Percentiles rank a stretch among this genome's conserved stretches.
phyloP scores from a whole-genome alignment of 306 rosid species.

The Vicia faba region DNA sequence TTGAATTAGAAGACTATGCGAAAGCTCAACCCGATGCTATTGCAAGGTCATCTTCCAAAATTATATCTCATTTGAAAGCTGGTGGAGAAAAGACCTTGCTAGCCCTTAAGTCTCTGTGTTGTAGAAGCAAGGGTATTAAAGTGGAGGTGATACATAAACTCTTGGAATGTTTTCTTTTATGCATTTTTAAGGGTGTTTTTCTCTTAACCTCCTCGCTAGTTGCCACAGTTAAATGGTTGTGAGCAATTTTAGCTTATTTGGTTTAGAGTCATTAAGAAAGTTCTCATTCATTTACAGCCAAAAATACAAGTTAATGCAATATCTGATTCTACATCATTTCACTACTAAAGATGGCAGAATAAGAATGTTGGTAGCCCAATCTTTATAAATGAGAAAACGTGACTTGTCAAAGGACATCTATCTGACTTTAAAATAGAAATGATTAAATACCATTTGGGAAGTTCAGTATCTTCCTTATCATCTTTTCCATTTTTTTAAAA shows the following conservation, averaged over 20 bases:
- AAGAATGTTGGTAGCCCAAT: conserved; percentile 13
- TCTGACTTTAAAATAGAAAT: conserved; percentile 22
- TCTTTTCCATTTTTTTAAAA: background rate
- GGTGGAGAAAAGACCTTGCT: conserved; percentile 83
- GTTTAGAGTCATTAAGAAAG: conserved; percentile 22
- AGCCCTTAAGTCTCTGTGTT: conserved; percentile 89
- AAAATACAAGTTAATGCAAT: conserved; percentile 14
- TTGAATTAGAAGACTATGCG: conserved; percentile 80
- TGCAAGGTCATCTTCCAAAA: conserved; percentile 84
- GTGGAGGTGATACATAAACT: conserved; percentile 70
- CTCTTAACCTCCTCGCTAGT: background rate
- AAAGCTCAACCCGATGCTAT: conserved; percentile 91
- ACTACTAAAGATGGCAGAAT: background rate
- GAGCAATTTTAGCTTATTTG: conserved; percentile 21
- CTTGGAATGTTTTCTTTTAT: conserved; percentile 22
- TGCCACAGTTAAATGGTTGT: background rate
- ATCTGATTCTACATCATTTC: conserved; percentile 14
- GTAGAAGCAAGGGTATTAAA: conserved; percentile 85
- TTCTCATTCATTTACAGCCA: conserved; percentile 7
- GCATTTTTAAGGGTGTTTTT: conserved; percentile 13
- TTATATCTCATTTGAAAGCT: conserved; percentile 79
- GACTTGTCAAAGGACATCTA: conserved; percentile 22
- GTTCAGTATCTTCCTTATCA: conserved; percentile 14
- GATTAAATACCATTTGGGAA: conserved; percentile 21
- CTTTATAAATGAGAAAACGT: conserved; percentile 17